Percentiles rank a stretch among this genome's conserved stretches.
Evolutionary conservation across 371 early-diverging fungal species (phyloP).

Genomic region (Gilbertella persicaria): DNA sequence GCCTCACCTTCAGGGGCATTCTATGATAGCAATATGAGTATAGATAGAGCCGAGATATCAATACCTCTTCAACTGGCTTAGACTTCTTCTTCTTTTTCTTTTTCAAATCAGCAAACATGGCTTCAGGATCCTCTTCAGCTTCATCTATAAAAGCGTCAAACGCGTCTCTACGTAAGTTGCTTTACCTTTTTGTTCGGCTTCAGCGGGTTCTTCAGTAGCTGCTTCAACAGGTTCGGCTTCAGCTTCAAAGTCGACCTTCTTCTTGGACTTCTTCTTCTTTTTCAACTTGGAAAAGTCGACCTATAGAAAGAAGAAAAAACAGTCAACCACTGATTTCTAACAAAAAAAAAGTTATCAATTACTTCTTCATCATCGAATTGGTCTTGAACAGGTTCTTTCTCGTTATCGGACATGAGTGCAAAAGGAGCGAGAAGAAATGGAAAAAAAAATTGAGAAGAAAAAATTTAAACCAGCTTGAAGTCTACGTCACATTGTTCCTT

Average conservation of each 20-base stretch:
- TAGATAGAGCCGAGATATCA: no score
- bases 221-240: conserved; percentile 19
- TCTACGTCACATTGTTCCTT: no score
- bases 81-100: conserved; percentile 93
- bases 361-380: conserved; percentile 53
- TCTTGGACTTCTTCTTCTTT: conserved; percentile 61
- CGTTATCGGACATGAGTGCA: conserved; percentile 53
- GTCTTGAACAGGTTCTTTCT: conserved; percentile 46
- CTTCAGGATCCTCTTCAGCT: conserved; percentile 65
- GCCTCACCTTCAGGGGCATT: conserved; percentile 53
- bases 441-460: background rate
- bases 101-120: conserved; percentile 84
- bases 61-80: conserved; percentile 55
- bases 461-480: no score
- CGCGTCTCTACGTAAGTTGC: background rate
- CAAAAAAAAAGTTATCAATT: background rate
- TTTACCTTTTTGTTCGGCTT: conserved; percentile 27
- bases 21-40: no score
- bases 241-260: conserved; percentile 54
- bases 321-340: background rate
- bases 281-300: conserved; percentile 56
- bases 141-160: conserved; percentile 14
- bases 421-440: background rate
- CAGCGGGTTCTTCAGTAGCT: conserved; percentile 14
- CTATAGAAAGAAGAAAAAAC: conserved; percentile 16